Conservation (phyloP, 108 stramenopile species). For the Schizochytrium sp. region DNA sequence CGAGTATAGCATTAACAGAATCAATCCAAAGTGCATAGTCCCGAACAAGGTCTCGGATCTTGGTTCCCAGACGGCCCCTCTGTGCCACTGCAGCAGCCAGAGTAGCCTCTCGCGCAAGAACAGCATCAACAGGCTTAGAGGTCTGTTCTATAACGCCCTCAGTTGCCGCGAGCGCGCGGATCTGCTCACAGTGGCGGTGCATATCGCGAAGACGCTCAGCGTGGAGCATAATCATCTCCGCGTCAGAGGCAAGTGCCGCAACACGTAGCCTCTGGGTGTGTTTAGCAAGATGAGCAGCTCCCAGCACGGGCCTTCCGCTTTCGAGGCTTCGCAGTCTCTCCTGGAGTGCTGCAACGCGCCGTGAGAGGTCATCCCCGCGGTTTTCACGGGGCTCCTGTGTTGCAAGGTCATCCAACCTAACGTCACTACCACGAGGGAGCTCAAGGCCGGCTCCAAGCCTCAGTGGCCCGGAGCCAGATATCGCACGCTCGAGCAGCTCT, state of each 20-base stretch:
- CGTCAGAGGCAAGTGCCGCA: slow-evolving; percentile 3
- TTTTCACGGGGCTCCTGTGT: neutral
- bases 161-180: neutral
- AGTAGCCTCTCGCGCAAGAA: neutral
- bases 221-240: neutral
- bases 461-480: neutral
- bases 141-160: neutral
- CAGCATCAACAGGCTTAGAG: neutral
- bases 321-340: neutral
- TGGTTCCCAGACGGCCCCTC: neutral
- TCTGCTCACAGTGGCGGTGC: neutral
- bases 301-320: neutral
- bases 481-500: slow-evolving; percentile 61
- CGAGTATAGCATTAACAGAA: neutral
- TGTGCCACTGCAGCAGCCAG: neutral
- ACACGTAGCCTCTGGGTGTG: neutral
- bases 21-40: slow-evolving; percentile 39
- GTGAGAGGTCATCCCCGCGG: neutral
- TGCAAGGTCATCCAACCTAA: neutral
- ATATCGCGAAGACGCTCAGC: neutral
- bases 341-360: neutral
- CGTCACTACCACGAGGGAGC: neutral
- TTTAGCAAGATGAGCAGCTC: neutral
- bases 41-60: neutral
- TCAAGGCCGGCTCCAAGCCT: neutral